Base-by-base conservation (phyloP, 1,139 yeast species). In the Blastobotrys aristatus region DNA sequence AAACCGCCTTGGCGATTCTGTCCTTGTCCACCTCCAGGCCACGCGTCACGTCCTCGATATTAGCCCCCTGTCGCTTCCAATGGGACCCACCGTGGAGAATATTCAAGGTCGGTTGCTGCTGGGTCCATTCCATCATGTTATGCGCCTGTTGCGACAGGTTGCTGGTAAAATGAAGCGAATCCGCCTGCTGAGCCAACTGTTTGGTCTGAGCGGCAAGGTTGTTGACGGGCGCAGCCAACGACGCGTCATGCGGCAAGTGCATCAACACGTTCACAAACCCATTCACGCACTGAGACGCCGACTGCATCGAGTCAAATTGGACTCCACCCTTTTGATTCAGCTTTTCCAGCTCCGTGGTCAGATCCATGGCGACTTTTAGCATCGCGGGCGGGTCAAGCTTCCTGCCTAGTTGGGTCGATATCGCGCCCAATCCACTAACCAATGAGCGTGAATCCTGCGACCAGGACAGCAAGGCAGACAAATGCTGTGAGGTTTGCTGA, bases 31-130 rank as follows among this genome's bases (percentile, higher is more conserved):
- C 24, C 24, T 16, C 38, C 26, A 34, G 26, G 13, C 38, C 38
- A 20, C 38, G 22, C n/a, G 3, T 3, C 16, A 37, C 20, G 22
- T 24, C 30, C 4, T 37, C 30, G 14, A 37, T 21, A n/a, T n/a
- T 17, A 4, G 40, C 40, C 2, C 30, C 40, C 2, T 4, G 2
- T 4, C 40, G 40, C 22, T 37, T 37, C 40, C 40, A 37, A 21
- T 22, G 10, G 8, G 40, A 21, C 10, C 40, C 40, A 17, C 40
- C 40, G 22, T 34, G 21, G 8, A 34, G 24, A 18, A 20, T 20
- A 34, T 2, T 34, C 7, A 16, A 16, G 8, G 14, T 37, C n/a
- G 40, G 40, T 21, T 37, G 30, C 20, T 37, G 40, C 5, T 4
- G 7, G 5, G 40, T 20, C 40, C 40, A 37, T 24, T 26, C 2